These are phyloP conservation scores for Pezizomycotina sp. DNA, from an alignment of 2,329 filamentous ascomycete genomes.

Conservation along the genomic window DNA sequence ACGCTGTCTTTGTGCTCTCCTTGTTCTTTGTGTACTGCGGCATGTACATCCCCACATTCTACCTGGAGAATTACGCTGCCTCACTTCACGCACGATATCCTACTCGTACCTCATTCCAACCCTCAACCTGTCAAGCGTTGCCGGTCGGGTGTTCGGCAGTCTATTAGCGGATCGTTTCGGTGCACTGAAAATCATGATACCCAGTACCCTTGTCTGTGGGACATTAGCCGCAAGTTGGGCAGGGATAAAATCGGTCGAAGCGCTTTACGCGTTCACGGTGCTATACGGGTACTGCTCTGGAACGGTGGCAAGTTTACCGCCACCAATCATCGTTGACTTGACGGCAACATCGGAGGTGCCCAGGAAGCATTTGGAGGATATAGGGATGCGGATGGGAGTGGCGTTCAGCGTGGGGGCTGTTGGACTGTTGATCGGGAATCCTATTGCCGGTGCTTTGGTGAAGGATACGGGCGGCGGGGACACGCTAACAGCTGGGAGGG, in stretches of 20 bases:
- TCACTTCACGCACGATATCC: conserved; percentile 32
- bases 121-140: conserved; percentile 36
- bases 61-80: conserved; percentile 32
- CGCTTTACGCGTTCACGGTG: conserved; percentile 32
- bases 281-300: conserved; percentile 36
- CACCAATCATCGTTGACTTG: conserved; percentile 32
- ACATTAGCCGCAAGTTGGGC: conserved; percentile 34
- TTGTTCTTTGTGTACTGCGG: conserved; percentile 28
- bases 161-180: conserved; percentile 33
- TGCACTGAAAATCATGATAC: conserved; percentile 31
- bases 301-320: conserved; percentile 32
- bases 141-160: conserved; percentile 36
- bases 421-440: conserved; percentile 16
- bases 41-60: conserved; percentile 35
- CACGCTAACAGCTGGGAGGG: conserved; percentile 15
- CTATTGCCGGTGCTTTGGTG: conserved; percentile 13
- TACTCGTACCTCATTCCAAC: conserved; percentile 36
- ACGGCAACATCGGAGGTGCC: no score
- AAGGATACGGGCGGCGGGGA: conserved; percentile 14
- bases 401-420: conserved; percentile 13
- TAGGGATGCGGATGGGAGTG: conserved; percentile 17
- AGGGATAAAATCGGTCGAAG: conserved; percentile 28
- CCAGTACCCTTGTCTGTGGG: conserved; percentile 29
- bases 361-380: conserved; percentile 10
- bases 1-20: conserved; percentile 27